Evolutionary conservation across 1,284 basidiomycete genomes (phyloP), one percentile per base, ranked within the genome.

Genomic region (Vanrija humicola): DNA sequence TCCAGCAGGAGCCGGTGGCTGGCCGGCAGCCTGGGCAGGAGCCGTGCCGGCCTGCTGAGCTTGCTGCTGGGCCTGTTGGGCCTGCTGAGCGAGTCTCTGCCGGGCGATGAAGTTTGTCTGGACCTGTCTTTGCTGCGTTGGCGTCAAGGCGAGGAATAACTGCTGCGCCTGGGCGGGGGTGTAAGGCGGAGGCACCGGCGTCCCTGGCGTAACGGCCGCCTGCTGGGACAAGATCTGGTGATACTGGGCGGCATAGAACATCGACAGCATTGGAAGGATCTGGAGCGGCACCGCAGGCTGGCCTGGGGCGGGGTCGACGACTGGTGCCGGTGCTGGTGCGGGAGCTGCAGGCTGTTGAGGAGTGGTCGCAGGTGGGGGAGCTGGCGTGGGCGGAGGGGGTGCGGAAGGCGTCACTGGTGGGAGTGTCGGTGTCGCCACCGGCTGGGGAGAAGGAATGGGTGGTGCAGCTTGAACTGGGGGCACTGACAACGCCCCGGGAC

Each of bases 41-140:
- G 51, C 43, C 15, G 51, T n/a, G 14, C 50, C 51, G 8, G 39
- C 26, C 6, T 50, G 49, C 34, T 51, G 46, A 10, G 54, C 19
- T 29, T 50, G 43, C 16, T 43, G 34, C 23, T 34, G 47, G 7
- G 46, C 34, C 6, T 56, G 47, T 38, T 57, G 55, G 7, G 48
- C 46, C 34, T 34, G 34, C 34, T 34, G 34, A 6, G 48, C 52
- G 3, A 54, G 47, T 7, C 53, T 52, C 23, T 50, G 50, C 3
- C 59, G 50, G 3, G 53, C 50, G 18, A 61, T 49, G 19, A 39
- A 61, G 5, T 50, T 55, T 15, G 50, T 40, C 18, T 61, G 59
- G 18, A 58, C 38, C 38, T 63, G 59, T 3, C 42, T 52, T 47
- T 57, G 61, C 28, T 56, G 56, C n/a, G 63, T 56, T 3, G 58